These are phyloP conservation scores for Selenicereus undatus DNA, from an alignment of 148 eudicot genomes.

Conservation along the genomic window DNA sequence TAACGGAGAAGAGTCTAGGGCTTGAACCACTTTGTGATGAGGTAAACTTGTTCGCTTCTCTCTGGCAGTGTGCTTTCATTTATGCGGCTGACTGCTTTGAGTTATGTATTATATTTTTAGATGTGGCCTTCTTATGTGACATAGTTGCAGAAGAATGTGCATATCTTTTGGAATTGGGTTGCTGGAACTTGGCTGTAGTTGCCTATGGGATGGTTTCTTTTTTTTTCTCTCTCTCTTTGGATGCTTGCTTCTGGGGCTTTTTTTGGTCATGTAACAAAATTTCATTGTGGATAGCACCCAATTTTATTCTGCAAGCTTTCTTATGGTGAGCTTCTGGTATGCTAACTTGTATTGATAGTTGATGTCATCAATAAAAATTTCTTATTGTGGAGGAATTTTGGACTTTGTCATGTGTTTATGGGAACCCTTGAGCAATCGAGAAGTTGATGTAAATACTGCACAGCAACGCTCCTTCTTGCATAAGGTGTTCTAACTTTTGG, in stretches of 20 bases:
- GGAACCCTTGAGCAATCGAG: background rate
- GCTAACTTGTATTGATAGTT: background rate
- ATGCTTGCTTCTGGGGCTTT: background rate
- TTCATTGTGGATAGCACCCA: background rate
- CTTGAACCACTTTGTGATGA: conserved; percentile 66
- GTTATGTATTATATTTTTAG: background rate
- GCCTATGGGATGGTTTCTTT: background rate
- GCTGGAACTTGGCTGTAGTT: background rate
- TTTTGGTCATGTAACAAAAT: background rate
- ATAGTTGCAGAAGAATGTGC: background rate
- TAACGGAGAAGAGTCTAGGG: conserved; percentile 50
- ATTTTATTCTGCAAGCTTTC: background rate
- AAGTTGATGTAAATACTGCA: background rate
- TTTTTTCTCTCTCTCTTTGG: too few species aligned
- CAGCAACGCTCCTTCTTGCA: background rate
- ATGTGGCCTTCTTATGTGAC: background rate
- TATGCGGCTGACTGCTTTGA: background rate
- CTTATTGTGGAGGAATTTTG: background rate
- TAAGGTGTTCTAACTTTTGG: background rate
- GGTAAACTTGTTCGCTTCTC: conserved; percentile 33
- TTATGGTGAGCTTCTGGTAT: background rate
- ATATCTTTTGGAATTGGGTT: background rate
- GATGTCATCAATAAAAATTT: background rate
- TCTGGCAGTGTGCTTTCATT: background rate
- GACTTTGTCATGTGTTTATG: background rate